Percentiles rank a stretch among this genome's conserved stretches.
Conservation (phyloP, 225 moss, liverwort and hornwort genomes). For the Polytrichum formosum region DNA sequence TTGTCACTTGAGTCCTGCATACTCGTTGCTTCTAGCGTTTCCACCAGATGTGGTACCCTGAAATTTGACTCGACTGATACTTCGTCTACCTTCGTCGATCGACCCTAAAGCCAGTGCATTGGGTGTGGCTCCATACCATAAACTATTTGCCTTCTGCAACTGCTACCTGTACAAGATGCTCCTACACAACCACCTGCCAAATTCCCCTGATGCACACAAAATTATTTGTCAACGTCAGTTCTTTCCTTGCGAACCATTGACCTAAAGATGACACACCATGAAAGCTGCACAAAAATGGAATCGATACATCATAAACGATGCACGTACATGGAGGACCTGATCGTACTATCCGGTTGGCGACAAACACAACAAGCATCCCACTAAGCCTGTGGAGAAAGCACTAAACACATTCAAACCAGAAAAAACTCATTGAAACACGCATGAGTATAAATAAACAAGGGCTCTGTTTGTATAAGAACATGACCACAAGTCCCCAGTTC, state of each 20-base stretch:
- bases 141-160: background rate
- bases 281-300: background rate
- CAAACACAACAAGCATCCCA: too few species aligned
- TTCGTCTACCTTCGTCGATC: background rate
- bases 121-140: background rate
- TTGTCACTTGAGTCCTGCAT: conserved; percentile 41
- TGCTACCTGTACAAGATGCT: conserved; percentile 12
- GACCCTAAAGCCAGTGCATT: background rate
- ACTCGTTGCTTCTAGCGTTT: conserved; percentile 7
- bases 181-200: background rate
- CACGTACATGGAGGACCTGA: background rate
- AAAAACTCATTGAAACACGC: too few species aligned
- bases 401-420: too few species aligned
- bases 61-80: background rate
- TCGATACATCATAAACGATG: background rate
- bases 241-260: too few species aligned
- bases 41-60: conserved; percentile 19
- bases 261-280: background rate
- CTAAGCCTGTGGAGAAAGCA: too few species aligned
- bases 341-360: too few species aligned
- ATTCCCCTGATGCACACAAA: too few species aligned
- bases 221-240: too few species aligned
- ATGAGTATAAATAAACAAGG: too few species aligned
- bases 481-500: too few species aligned
- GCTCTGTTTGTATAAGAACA: too few species aligned